Percentiles rank a stretch among this genome's conserved stretches.
Evolutionary conservation across 495 filamentous ascomycete species (phyloP).

Genomic region (Neurospora africana): DNA sequence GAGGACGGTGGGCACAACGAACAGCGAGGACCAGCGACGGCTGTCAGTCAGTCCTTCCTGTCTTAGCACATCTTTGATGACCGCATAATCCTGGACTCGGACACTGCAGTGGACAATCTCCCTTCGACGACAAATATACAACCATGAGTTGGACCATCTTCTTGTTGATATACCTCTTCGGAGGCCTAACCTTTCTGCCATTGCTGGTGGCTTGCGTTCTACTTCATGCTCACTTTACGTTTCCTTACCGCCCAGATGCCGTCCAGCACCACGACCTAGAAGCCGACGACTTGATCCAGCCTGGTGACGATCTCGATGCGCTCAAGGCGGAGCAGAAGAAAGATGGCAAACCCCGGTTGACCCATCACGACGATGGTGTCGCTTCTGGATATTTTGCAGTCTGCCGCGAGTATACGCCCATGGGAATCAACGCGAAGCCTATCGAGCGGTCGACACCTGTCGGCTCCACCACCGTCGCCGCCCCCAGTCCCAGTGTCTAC

Average conservation of each 20-base stretch:
- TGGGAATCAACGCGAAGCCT: conserved; percentile 83
- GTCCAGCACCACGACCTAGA: conserved; percentile 11
- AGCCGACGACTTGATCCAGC: conserved; percentile 34
- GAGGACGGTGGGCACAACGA: background rate
- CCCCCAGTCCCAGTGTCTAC: conserved; percentile 85
- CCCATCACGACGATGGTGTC: conserved; percentile 63
- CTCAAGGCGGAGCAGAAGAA: conserved; percentile 36
- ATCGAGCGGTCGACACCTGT: conserved; percentile 79
- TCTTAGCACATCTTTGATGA: background rate
- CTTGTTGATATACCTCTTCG: conserved; percentile 69
- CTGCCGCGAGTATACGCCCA: conserved; percentile 82
- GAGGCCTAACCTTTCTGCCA: conserved; percentile 85
- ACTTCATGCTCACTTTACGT: conserved; percentile 57
- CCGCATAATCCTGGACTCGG: background rate
- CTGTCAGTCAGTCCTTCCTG: background rate
- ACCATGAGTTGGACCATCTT: conserved; percentile 64
- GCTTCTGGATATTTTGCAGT: conserved; percentile 92
- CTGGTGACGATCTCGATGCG: conserved; percentile 37
- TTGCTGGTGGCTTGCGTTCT: conserved; percentile 54
- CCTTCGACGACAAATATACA: conserved; percentile 1
- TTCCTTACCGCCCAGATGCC: conserved; percentile 41
- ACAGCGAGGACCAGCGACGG: background rate
- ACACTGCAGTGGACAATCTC: background rate
- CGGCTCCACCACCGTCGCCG: conserved; percentile 50
- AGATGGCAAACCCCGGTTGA: conserved; percentile 29